phyloP scores from a whole-genome alignment of 2,329 filamentous ascomycete genomes.

The Chrysoporthe puriensis region DNA sequence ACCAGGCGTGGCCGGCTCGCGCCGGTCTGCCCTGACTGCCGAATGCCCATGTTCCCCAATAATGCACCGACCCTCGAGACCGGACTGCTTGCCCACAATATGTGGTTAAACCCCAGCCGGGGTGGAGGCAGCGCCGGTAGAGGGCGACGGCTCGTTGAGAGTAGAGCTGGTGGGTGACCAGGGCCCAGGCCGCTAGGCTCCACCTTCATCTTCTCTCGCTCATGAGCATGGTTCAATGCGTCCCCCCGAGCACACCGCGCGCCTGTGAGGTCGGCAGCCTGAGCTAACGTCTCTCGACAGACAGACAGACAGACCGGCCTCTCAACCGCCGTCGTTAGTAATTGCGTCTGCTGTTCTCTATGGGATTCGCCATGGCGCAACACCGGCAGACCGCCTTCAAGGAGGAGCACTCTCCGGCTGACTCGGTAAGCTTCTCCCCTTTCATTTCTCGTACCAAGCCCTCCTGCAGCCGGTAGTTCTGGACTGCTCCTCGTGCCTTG shows the following conservation, averaged over 20 bases:
- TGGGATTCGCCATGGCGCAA: constrained; percentile 52
- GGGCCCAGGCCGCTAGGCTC: neutral
- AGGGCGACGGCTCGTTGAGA: neutral
- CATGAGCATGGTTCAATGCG: neutral
- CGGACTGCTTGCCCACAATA: neutral
- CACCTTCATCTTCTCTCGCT: neutral
- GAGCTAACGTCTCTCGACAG: neutral
- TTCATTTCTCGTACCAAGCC: neutral
- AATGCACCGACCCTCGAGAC: neutral
- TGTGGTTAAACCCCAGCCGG: neutral
- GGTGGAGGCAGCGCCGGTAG: neutral
- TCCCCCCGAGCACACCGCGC: neutral
- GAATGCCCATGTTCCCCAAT: neutral
- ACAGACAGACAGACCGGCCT: neutral
- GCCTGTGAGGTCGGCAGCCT: neutral
- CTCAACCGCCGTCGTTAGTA: neutral
- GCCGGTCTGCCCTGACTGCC: neutral
- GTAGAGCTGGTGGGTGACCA: neutral
- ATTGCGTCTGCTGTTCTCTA: constrained; percentile 29
- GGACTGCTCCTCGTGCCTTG: constrained; percentile 1
- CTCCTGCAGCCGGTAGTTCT: constrained; percentile 20
- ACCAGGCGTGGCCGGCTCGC: neutral
- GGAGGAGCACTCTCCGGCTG: constrained; percentile 43
- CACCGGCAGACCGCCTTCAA: constrained; percentile 48
- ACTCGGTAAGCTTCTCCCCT: constrained; percentile 43